phyloP scores from a whole-genome alignment of 768 basidiomycete genomes.

The Trametopsis cervina region DNA sequence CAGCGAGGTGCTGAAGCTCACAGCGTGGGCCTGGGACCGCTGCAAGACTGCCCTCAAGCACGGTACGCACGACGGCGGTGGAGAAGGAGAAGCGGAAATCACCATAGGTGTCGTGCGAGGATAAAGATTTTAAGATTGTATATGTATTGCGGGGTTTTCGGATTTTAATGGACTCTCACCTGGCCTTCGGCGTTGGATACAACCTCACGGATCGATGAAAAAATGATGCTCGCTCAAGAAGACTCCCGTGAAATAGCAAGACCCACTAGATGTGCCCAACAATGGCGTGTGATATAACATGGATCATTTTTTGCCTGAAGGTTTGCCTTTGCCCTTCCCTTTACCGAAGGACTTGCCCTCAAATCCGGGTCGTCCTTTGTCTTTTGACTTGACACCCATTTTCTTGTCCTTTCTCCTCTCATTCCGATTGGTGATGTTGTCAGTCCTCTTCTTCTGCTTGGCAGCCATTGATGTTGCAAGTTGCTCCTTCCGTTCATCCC shows the following conservation, averaged over 20 bases:
- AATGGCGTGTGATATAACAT: too few relatives aligned
- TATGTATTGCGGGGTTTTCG: neutral
- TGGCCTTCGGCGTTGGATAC: neutral
- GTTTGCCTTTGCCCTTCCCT: conserved; percentile 28
- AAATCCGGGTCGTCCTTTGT: conserved; percentile 73
- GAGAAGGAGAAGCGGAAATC: conserved; percentile 43
- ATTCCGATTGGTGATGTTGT: conserved; percentile 83
- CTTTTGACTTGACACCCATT: conserved; percentile 47
- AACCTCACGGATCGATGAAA: too few relatives aligned
- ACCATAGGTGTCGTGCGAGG: conserved; percentile 70
- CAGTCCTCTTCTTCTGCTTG: conserved; percentile 82
- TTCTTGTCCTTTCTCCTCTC: conserved; percentile 64
- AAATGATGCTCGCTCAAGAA: too few relatives aligned
- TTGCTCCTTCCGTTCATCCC: conserved; percentile 85
- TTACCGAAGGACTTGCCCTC: conserved; percentile 80
- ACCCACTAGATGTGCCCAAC: too few relatives aligned
- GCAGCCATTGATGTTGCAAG: conserved; percentile 69
- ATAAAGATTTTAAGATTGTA: conserved; percentile 16
- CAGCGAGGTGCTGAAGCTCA: conserved; percentile 63
- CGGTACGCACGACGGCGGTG: conserved; percentile 23
- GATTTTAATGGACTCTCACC: neutral
- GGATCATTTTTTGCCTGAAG: conserved; percentile 15
- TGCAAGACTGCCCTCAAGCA: conserved; percentile 43
- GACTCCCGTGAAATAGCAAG: too few relatives aligned
- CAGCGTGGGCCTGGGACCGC: conserved; percentile 70